These are phyloP conservation scores for Raphanus sativus DNA, from an alignment of 345 rosid species.

Conservation along the genomic window DNA sequence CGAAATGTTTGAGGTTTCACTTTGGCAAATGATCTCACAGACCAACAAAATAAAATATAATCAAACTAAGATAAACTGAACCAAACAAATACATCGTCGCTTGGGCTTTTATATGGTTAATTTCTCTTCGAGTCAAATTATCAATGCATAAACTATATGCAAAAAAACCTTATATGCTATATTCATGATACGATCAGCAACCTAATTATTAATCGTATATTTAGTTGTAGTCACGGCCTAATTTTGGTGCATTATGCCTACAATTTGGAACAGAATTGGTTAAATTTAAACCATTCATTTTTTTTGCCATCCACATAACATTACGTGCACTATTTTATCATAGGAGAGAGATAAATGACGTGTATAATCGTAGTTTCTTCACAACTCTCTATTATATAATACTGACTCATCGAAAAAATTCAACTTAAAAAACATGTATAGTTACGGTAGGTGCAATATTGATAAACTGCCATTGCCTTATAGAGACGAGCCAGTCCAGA, in stretches of 20 bases:
- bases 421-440: conserved; percentile 13
- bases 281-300: background rate
- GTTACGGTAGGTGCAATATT: conserved; percentile 36
- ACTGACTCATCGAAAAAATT: conserved; percentile 5
- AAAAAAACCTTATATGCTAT: background rate
- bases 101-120: background rate
- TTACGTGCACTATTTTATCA: conserved; percentile 17
- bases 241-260: conserved; percentile 21
- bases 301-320: background rate
- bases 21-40: background rate
- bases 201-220: conserved; percentile 11
- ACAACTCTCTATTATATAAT: conserved; percentile 12
- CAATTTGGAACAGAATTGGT: background rate
- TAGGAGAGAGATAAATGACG: conserved; percentile 13
- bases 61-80: background rate
- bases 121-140: background rate
- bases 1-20: background rate
- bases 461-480: conserved; percentile 37
- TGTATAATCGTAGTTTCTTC: conserved; percentile 22
- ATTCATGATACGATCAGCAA: background rate
- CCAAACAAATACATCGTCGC: background rate
- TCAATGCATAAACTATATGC: background rate
- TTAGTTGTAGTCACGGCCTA: conserved; percentile 16
- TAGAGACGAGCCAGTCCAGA: conserved; percentile 26
- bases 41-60: background rate